Conservation (phyloP, 495 filamentous ascomycete species). For the Niebla homalea region DNA sequence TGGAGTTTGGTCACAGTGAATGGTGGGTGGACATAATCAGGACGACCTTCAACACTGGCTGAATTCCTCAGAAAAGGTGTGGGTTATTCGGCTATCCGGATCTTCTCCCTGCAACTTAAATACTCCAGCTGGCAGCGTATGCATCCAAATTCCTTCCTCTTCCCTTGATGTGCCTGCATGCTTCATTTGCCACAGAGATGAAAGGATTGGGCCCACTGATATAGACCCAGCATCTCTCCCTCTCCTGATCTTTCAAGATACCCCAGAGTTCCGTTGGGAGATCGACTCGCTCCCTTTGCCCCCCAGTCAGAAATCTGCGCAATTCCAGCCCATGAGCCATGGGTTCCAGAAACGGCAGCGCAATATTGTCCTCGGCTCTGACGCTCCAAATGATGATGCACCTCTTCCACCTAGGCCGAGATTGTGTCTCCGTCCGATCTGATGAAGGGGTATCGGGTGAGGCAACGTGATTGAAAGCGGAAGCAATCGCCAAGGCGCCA, state of each 20-base stretch:
- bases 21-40: too few species aligned
- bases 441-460: background rate
- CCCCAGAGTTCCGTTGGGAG: slow-evolving; percentile 5
- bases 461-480: slow-evolving; percentile 12
- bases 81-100: too few species aligned
- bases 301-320: slow-evolving; percentile 14
- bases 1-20: too few species aligned
- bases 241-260: background rate
- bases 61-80: too few species aligned
- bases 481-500: slow-evolving; percentile 21
- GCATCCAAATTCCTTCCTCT: slow-evolving; percentile 10
- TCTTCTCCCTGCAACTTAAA: too few species aligned
- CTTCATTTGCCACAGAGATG: slow-evolving; percentile 16
- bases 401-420: slow-evolving; percentile 10
- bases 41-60: too few species aligned
- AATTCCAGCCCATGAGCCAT: slow-evolving; percentile 12
- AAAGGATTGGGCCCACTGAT: slow-evolving; percentile 20
- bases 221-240: slow-evolving; percentile 18
- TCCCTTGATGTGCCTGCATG: slow-evolving; percentile 11
- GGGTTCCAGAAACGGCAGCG: slow-evolving; percentile 9
- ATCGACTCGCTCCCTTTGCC: slow-evolving; percentile 7
- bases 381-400: slow-evolving; percentile 22
- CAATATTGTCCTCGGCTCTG: slow-evolving; percentile 14
- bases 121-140: slow-evolving; percentile 17
- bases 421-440: background rate